These are phyloP conservation scores for Colletotrichum musae DNA, from an alignment of 2,329 filamentous ascomycete species.

Conservation along the genomic window DNA sequence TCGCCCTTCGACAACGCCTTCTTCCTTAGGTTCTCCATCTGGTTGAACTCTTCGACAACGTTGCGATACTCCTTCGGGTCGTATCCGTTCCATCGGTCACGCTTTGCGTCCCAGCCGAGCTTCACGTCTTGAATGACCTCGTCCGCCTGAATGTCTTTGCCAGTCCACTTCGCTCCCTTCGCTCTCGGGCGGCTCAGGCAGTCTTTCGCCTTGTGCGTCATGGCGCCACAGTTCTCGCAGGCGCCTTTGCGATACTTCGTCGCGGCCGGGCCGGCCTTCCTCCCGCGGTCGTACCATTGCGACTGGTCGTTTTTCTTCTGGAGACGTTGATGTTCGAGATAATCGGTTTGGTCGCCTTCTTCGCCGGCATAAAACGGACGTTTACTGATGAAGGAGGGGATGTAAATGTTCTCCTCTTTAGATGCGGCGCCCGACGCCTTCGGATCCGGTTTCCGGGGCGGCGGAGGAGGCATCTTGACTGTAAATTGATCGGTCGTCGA, in stretches of 20 bases:
- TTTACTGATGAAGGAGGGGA: conserved; percentile 97
- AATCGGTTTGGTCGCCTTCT: conserved; percentile 84
- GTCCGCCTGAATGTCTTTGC: conserved; percentile 93
- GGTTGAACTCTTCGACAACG: conserved; percentile 91
- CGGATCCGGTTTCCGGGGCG: conserved; percentile 51
- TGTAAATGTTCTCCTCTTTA: conserved; percentile 98
- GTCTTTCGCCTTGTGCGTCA: conserved; percentile 96
- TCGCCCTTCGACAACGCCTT: conserved; percentile 62
- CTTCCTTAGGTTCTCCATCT: conserved; percentile 83
- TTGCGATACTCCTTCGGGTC: conserved; percentile 87
- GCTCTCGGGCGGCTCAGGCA: conserved; percentile 92
- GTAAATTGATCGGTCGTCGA: too few relatives aligned
- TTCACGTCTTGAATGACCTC: conserved; percentile 88
- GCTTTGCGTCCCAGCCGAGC: conserved; percentile 96
- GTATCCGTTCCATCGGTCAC: conserved; percentile 99
- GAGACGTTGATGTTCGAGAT: conserved; percentile 95
- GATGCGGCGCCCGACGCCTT: conserved; percentile 57
- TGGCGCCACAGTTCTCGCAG: conserved; percentile 97
- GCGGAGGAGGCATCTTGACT: conserved; percentile 44
- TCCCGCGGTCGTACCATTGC: conserved; percentile 94
- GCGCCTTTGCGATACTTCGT: conserved; percentile 98
- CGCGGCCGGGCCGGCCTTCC: conserved; percentile 86
- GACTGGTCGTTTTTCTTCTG: conserved; percentile 82
- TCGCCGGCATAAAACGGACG: conserved; percentile 94
- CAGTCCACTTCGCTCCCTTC: conserved; percentile 91